A percentile compares a stretch with the other conserved stretches of the same genome.
phyloP scores from a whole-genome alignment of 1,284 basidiomycete species.

The Heterobasidion occidentale region DNA sequence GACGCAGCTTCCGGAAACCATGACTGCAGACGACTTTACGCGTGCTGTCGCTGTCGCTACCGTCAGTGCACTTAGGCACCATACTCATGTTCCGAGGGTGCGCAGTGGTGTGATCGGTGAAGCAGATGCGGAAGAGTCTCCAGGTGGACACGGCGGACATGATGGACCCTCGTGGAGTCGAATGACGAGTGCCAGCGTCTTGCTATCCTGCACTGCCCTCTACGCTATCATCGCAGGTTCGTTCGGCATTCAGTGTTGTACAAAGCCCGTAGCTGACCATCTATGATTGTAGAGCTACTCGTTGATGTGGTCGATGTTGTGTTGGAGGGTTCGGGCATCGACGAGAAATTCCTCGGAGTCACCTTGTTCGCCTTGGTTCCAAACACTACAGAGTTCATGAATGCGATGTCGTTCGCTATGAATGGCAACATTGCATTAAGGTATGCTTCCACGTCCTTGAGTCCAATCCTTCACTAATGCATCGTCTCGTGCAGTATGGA shows the following conservation, averaged over 20 bases:
- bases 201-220: constrained; percentile 84
- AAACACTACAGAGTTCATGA: constrained; percentile 99
- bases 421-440: constrained; percentile 96
- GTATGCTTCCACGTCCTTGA: constrained; percentile 32
- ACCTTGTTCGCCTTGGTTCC: constrained; percentile 97
- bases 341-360: constrained; percentile 96
- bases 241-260: constrained; percentile 13
- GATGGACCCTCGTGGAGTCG: constrained; percentile 96
- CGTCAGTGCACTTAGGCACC: constrained; percentile 76
- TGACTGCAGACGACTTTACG: constrained; percentile 85
- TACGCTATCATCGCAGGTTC: constrained; percentile 94
- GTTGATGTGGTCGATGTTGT: constrained; percentile 96
- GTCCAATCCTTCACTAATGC: background rate
- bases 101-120: constrained; percentile 17
- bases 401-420: constrained; percentile 98
- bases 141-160: constrained; percentile 72
- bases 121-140: constrained; percentile 28
- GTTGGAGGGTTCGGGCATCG: constrained; percentile 86
- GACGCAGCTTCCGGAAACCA: constrained; percentile 52
- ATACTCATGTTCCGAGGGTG: constrained; percentile 42
- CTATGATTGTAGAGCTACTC: constrained; percentile 62
- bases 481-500: constrained; percentile 70
- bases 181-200: constrained; percentile 76
- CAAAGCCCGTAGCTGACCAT: background rate
- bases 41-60: constrained; percentile 88